Conservation (phyloP, 2,329 filamentous ascomycete genomes). For the Neonectria sp. region DNA sequence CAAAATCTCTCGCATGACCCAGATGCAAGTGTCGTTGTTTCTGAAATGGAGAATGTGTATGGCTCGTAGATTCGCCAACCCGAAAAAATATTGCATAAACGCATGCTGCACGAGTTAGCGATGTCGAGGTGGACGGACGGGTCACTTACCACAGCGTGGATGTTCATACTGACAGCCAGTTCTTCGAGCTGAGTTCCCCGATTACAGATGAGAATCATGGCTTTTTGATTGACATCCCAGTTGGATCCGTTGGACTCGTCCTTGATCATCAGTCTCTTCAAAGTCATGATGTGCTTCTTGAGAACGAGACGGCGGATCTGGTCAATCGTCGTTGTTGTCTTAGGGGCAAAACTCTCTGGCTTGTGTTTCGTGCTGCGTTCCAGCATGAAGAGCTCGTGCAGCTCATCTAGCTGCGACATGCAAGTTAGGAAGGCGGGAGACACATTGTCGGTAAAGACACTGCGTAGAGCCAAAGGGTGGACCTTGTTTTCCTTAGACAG, state of each 20-base stretch:
- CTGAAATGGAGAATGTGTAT: constrained; percentile 70
- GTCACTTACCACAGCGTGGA: constrained; percentile 66
- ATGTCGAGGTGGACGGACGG: not conserved
- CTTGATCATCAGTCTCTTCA: constrained; percentile 73
- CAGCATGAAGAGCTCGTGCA: constrained; percentile 73
- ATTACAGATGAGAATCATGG: constrained; percentile 67
- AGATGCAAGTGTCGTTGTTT: constrained; percentile 69
- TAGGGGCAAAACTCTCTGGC: constrained; percentile 67
- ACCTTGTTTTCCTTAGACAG: constrained; percentile 69
- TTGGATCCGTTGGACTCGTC: constrained; percentile 63
- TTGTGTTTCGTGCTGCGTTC: constrained; percentile 67
- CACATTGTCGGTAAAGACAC: constrained; percentile 76
- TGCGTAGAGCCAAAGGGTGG: constrained; percentile 66
- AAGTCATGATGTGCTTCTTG: constrained; percentile 68
- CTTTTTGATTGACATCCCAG: constrained; percentile 73
- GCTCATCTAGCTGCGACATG: constrained; percentile 65
- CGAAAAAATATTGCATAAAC: constrained; percentile 68
- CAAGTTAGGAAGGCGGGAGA: constrained; percentile 68
- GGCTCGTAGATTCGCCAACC: constrained; percentile 65
- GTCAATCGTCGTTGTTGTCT: constrained; percentile 66
- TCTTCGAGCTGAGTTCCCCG: constrained; percentile 67
- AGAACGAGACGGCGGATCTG: constrained; percentile 71
- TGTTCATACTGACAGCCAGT: constrained; percentile 69
- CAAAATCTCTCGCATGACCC: constrained; percentile 70
- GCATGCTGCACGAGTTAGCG: constrained; percentile 62